Evolutionary conservation across 202 grass and related monocot species (phyloP), one percentile per base, ranked within the genome.

Genomic region (Saccharum hybrid): DNA sequence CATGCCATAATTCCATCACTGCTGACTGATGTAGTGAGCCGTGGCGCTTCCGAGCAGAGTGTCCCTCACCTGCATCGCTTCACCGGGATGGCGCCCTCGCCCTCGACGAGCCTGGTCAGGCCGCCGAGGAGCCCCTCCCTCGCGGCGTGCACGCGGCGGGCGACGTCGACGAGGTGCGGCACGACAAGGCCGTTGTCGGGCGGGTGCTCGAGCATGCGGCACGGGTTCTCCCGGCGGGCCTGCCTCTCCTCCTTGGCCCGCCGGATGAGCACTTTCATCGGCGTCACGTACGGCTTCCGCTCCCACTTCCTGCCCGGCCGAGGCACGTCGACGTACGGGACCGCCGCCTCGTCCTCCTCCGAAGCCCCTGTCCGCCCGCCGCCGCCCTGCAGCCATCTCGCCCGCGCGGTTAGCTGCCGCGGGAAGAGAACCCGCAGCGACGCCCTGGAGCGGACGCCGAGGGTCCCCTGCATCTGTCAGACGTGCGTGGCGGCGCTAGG

Each of bases 121-220:
- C 93, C 69, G 42, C 16, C 3, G 56, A 90, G 88, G 63, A 96
- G 40, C 43, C 13, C 72, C 80, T 90, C 81, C 78, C 83, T 78
- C 4, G 86, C 90, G 49, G 66, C 51, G 63, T 88, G 85, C 46
- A 94, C 93, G 66, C 77, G 28, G 65, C 79, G 90, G 15, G 93
- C 88, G 42, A 94, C 87, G 34, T 43, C 56, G 21, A 91, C 36
- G 39, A 93, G 86, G 63, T 85, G 63, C 8, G 86, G 79, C 8
- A 93, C 88, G 19, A 96, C 86, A 41, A 93, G 86, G 49, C 90
- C 90, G 43, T 93, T 96, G 28, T 68, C 83, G 2, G 90, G 93
- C 1, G 88, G 52, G 79, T 69, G 88, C 63, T 91, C 89, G 13
- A 93, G 88, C 63, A 96, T 46, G 16, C 81, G 81, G 75, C 90